Evolutionary conservation across 2,329 filamentous ascomycete genomes (phyloP).

Genomic region (Biscogniauxia mediterranea): DNA sequence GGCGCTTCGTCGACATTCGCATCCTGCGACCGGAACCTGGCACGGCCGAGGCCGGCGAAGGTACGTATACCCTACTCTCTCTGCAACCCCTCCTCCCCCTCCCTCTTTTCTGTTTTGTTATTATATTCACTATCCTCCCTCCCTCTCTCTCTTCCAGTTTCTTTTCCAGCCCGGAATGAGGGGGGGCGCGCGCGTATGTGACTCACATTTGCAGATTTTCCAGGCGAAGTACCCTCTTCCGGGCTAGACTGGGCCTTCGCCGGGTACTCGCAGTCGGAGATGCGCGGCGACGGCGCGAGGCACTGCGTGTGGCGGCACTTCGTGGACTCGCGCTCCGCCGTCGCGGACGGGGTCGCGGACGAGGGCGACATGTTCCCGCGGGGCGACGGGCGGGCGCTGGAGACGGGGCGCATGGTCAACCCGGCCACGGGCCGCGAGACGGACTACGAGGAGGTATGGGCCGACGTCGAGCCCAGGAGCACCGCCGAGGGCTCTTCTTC

Average conservation of each 20-base stretch:
- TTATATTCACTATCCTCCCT: too few relatives aligned
- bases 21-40: constrained; percentile 40
- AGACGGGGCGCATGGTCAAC: constrained; percentile 60
- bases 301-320: constrained; percentile 56
- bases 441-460: constrained; percentile 68
- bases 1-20: constrained; percentile 62
- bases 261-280: constrained; percentile 46
- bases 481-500: constrained; percentile 11
- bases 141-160: too few relatives aligned
- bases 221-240: constrained; percentile 10
- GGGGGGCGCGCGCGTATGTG: too few relatives aligned
- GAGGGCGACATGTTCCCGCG: constrained; percentile 54
- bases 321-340: constrained; percentile 52
- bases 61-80: not conserved
- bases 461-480: constrained; percentile 41
- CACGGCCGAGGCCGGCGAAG: constrained; percentile 3
- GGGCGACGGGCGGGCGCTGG: constrained; percentile 40
- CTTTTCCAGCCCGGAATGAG: too few relatives aligned
- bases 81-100: too few relatives aligned
- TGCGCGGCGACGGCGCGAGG: constrained; percentile 25
- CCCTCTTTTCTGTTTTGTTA: too few relatives aligned
- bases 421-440: constrained; percentile 49
- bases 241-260: constrained; percentile 66
- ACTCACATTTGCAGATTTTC: not conserved
- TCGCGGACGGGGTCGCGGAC: constrained; percentile 42